Percentiles rank a stretch among this genome's conserved stretches.
phyloP scores from a whole-genome alignment of 257 asterid genomes.

The Ilex aquifolium region DNA sequence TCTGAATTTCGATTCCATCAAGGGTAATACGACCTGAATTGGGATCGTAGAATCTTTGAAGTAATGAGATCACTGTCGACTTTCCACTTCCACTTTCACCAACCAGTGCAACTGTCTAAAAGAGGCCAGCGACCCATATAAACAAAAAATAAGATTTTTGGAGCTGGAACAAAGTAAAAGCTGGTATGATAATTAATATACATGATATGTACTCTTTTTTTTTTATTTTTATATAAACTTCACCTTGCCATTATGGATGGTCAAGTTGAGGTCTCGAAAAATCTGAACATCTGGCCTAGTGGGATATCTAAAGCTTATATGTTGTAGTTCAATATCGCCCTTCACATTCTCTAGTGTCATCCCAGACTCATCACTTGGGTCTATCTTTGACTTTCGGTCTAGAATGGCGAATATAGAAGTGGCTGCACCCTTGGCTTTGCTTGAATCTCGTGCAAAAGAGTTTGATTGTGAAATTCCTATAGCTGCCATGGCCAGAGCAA shows the following conservation, averaged over 20 bases:
- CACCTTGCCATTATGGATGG: conserved; percentile 77
- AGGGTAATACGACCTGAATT: conserved; percentile 62
- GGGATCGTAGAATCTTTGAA: conserved; percentile 79
- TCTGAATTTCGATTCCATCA: conserved; percentile 74
- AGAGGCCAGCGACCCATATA: neutral
- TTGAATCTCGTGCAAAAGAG: conserved; percentile 72
- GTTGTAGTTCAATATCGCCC: conserved; percentile 71
- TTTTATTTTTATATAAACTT: no score
- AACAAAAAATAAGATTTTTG: no score
- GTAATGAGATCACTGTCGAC: conserved; percentile 67
- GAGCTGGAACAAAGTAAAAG: no score
- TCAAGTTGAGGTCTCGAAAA: conserved; percentile 55
- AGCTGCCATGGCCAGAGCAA: conserved; percentile 82
- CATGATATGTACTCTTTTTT: no score
- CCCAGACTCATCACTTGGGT: conserved; percentile 73
- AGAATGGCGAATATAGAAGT: conserved; percentile 73
- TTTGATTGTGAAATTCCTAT: conserved; percentile 79
- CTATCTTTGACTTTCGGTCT: conserved; percentile 65
- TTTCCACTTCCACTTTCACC: conserved; percentile 98
- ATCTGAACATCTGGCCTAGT: conserved; percentile 75
- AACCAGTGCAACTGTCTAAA: conserved; percentile 79
- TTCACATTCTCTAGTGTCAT: conserved; percentile 48
- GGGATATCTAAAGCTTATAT: conserved; percentile 77
- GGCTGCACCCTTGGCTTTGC: conserved; percentile 75
- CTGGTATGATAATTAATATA: no score